Evolutionary conservation across 257 asterid species (phyloP), one percentile per base, ranked within the genome.

Genomic region (Verbascum thapsus): DNA sequence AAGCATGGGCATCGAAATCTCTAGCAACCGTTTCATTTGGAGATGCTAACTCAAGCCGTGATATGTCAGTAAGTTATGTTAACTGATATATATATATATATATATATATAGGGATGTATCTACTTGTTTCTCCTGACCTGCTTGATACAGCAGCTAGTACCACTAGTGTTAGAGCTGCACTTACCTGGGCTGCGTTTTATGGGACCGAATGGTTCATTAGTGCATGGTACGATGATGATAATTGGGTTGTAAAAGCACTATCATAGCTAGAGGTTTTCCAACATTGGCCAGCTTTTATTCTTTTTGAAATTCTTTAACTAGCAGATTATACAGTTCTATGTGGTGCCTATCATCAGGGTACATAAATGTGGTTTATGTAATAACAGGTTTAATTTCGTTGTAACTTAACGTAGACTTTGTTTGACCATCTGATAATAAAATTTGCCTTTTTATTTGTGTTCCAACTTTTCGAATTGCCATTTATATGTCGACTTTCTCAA

Each of bases 1-100:
- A 80, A 74, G 92, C 81, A 43, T 88, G 96, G 96, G 96, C 96
- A 20, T 88, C 96, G 0, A 83, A 86, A 64, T 88, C 96, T 55
- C 74, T 86, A 22, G 92, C 95, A 18, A 78, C 92, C 16, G 90
- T 86, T 58, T 86, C 92, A 8, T 80, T 88, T 49, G 88, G 91
- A 64, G 96, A 88, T 67, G 71, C 87, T 16, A 77, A 85, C 76
- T 34, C 83, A 22, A 81, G 81, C 74, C 81, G 71, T 37, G 81
- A 61, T 43, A 74, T 18, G 17, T 83, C 81, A 41, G 80, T 58
- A 44, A 71, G 76, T 57, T 41, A n/a, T n/a, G n/a, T n/a, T n/a
- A n/a, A n/a, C n/a, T n/a, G n/a, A n/a, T n/a, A n/a, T n/a, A n/a
- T n/a, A 61, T 51, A 57, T 57, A 71, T 52, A 61, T 66, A 20